Conservation (phyloP, 75 land plant genomes). For the Sequoia sempervirens region DNA sequence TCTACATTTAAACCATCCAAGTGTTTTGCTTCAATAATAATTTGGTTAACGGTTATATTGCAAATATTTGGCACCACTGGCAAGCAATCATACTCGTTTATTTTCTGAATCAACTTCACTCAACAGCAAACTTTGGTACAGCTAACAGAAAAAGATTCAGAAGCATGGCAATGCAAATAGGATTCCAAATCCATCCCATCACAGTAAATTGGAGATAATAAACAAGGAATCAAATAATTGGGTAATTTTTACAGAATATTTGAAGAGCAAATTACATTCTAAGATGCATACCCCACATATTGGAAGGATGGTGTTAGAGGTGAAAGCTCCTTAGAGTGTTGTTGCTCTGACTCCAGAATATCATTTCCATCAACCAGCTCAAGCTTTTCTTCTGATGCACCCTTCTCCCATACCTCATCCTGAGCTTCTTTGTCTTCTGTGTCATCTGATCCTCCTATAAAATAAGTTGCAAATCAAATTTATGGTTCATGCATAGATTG, state of each 20-base stretch:
- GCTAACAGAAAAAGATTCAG: neutral
- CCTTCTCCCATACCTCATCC: constrained; percentile 30
- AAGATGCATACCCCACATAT: constrained; percentile 24
- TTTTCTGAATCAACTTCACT: neutral
- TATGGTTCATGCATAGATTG: neutral
- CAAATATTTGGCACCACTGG: neutral
- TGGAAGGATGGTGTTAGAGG: constrained; percentile 50
- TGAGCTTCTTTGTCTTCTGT: constrained; percentile 25
- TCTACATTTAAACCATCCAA: neutral
- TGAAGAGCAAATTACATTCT: neutral
- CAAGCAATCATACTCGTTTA: neutral
- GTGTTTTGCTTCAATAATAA: neutral
- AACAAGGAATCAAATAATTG: neutral
- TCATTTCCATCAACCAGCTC: constrained; percentile 9
- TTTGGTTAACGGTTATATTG: neutral
- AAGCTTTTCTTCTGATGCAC: constrained; percentile 16
- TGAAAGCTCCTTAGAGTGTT: constrained; percentile 23
- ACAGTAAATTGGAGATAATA: neutral
- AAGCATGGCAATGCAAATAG: neutral
- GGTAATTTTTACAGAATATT: neutral
- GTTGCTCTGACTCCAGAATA: constrained; percentile 20
- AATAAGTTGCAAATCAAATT: neutral
- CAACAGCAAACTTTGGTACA: neutral
- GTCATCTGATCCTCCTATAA: constrained; percentile 15
- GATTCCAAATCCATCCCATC: neutral